phyloP scores from a whole-genome alignment of 192 early-diverging fungal genomes.

The Entomortierella parvispora region DNA sequence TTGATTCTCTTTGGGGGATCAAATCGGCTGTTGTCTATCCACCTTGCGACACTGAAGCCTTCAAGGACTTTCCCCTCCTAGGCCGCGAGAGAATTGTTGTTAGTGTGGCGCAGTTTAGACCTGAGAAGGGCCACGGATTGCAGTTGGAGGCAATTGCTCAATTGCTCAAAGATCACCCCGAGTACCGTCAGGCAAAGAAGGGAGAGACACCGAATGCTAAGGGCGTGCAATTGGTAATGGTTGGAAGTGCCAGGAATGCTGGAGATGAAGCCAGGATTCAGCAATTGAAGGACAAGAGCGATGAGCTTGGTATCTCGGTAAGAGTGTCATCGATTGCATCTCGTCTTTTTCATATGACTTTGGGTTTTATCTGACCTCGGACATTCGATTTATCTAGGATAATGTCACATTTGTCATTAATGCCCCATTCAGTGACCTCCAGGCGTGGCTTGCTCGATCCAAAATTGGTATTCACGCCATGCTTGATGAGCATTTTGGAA shows the following conservation, averaged over 20 bases:
- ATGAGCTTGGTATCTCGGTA: constrained; percentile 68
- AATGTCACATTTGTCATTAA: constrained; percentile 86
- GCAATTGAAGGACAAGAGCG: constrained; percentile 59
- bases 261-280: constrained; percentile 78
- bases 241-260: constrained; percentile 88
- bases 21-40: constrained; percentile 87
- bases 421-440: constrained; percentile 76
- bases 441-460: constrained; percentile 65
- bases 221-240: constrained; percentile 72
- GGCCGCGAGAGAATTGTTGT: constrained; percentile 71
- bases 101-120: constrained; percentile 96
- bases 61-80: constrained; percentile 65
- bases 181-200: constrained; percentile 40
- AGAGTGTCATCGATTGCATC: background rate
- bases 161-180: constrained; percentile 69
- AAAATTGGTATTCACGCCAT: constrained; percentile 95
- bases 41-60: constrained; percentile 85
- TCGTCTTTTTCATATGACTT: background rate
- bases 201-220: constrained; percentile 11
- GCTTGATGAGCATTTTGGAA: constrained; percentile 99
- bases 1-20: constrained; percentile 83
- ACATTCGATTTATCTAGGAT: constrained; percentile 53
- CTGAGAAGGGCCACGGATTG: constrained; percentile 92
- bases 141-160: constrained; percentile 82
- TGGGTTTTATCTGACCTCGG: background rate